These are phyloP conservation scores for Exutisphaerella laricina DNA, from an alignment of 2,329 filamentous ascomycete species.

Conservation along the genomic window DNA sequence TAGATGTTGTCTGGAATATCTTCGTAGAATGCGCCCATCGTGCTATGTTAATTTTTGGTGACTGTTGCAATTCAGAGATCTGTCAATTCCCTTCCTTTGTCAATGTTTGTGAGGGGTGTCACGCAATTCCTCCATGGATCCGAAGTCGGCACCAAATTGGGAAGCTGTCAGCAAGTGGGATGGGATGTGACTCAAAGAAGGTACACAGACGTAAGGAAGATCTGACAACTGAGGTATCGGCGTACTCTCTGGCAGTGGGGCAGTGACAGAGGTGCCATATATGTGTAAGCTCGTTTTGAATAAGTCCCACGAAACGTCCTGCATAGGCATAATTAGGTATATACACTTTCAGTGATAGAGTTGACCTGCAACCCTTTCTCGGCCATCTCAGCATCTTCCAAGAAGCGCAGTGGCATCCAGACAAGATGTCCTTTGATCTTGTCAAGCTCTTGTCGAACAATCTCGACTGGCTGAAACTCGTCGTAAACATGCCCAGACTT, in stretches of 20 bases:
- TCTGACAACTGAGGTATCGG: too few species aligned
- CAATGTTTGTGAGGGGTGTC: too few species aligned
- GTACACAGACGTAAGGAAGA: too few species aligned
- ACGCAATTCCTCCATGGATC: too few species aligned
- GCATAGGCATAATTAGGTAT: constrained; percentile 52
- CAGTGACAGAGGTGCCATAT: too few species aligned
- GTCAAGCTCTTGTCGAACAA: constrained; percentile 70
- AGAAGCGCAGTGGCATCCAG: constrained; percentile 89
- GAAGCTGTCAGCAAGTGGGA: neutral
- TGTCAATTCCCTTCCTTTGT: too few species aligned
- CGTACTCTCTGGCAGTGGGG: too few species aligned
- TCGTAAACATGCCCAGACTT: constrained; percentile 87
- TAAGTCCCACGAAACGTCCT: too few species aligned
- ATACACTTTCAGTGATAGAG: constrained; percentile 78
- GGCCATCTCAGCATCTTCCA: constrained; percentile 80
- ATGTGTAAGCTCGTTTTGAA: too few species aligned
- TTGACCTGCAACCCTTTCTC: constrained; percentile 85
- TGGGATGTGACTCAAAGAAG: neutral
- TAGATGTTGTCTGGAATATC: constrained; percentile 36
- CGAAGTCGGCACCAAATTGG: neutral
- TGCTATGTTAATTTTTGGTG: neutral
- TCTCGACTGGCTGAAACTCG: constrained; percentile 63
- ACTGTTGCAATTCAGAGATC: too few species aligned
- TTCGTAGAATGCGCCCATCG: constrained; percentile 43
- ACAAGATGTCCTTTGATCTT: constrained; percentile 78